These are phyloP conservation scores for Bryoglossum gracile DNA, from an alignment of 495 filamentous ascomycete genomes.

Conservation along the genomic window DNA sequence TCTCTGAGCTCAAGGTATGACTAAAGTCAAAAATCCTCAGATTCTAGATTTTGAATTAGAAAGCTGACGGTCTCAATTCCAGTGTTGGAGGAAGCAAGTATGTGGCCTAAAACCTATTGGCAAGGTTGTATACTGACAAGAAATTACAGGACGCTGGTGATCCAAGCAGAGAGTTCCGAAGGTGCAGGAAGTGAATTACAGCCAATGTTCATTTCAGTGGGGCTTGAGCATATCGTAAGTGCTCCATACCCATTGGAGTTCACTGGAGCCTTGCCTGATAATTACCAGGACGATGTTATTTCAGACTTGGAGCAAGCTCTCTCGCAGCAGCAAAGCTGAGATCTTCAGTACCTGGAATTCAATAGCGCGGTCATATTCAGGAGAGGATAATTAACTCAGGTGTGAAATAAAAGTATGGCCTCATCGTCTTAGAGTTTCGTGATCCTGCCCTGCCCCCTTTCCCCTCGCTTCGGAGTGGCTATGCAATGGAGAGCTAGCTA, in stretches of 20 bases:
- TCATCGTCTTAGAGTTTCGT: too few relatives aligned
- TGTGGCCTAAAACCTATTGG: not conserved
- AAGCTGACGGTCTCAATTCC: not conserved
- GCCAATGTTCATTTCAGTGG: not conserved
- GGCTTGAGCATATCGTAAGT: not conserved
- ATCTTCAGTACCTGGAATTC: too few relatives aligned
- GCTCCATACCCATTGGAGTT: not conserved
- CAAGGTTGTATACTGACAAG: not conserved
- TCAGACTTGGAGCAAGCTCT: not conserved
- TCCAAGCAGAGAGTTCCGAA: not conserved
- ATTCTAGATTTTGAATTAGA: not conserved
- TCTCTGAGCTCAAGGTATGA: not conserved
- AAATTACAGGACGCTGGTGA: not conserved
- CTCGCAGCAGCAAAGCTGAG: too few relatives aligned
- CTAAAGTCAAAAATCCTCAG: not conserved
- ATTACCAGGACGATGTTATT: not conserved
- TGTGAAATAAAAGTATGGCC: too few relatives aligned
- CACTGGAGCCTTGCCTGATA: not conserved
- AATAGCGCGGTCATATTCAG: too few relatives aligned
- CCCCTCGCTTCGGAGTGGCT: too few relatives aligned
- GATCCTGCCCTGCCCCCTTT: too few relatives aligned
- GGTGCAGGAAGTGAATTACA: not conserved
- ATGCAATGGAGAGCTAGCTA: too few relatives aligned
- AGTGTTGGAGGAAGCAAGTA: constrained; percentile 2
- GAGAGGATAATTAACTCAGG: too few relatives aligned